Conservation (phyloP, 306 rosid species). For the Cucurbita argyrosperma region DNA sequence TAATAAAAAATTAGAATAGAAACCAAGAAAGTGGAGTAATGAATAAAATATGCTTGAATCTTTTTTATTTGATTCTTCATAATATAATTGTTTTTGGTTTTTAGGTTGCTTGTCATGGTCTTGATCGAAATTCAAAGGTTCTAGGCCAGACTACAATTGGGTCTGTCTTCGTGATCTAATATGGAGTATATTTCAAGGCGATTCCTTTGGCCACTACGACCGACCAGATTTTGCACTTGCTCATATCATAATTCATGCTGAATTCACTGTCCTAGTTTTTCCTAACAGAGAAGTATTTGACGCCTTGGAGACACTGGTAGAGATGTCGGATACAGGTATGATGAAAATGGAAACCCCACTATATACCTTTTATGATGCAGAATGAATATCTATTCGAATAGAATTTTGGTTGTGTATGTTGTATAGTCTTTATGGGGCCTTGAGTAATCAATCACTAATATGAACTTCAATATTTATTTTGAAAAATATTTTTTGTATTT, state of each 20-base stretch:
- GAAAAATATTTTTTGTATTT: too few relatives aligned
- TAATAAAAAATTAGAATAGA: background rate
- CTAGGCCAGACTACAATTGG: slow-evolving; percentile 92
- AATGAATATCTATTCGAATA: background rate
- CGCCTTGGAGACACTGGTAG: background rate
- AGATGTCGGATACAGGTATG: slow-evolving; percentile 1
- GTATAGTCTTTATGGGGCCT: background rate
- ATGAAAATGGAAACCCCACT: background rate
- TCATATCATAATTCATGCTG: background rate
- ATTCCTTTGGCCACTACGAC: slow-evolving; percentile 6
- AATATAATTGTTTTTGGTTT: slow-evolving; percentile 2
- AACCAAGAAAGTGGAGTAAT: background rate
- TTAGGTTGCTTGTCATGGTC: slow-evolving; percentile 97
- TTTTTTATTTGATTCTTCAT: background rate
- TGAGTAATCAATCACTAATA: background rate
- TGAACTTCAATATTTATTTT: background rate
- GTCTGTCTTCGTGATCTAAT: slow-evolving; percentile 66
- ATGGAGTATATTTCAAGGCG: slow-evolving; percentile 10
- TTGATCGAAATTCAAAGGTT: slow-evolving; percentile 89
- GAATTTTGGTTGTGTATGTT: background rate
- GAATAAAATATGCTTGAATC: background rate
- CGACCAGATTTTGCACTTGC: slow-evolving; percentile 6
- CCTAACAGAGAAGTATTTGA: background rate
- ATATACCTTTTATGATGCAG: background rate
- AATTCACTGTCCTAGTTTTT: background rate